Evolutionary conservation across 1,139 yeast species (phyloP), one percentile per base, ranked within the genome.

Genomic region (Keqinozyma sinolaborantium): DNA sequence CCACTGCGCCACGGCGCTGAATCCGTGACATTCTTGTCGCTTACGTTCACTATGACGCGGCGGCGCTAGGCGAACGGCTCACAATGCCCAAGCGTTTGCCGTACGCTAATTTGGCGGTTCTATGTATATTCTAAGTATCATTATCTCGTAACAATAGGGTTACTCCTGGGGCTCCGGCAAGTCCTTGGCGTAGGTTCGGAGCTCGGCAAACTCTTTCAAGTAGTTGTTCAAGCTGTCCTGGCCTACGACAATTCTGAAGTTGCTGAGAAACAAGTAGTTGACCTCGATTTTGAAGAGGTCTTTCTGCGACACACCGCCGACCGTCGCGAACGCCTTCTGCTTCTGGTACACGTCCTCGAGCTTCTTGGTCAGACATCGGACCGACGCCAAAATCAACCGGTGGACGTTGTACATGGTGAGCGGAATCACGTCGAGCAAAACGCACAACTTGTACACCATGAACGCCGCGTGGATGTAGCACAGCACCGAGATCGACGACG

Each of bases 1-100:
- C 95, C 95, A 79, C 95, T 85, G 95, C 95, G 95, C 92, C 94
- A 84, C 88, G 78, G 79, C 84, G 86, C 85, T 67, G 36, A 36
- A 25, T 18, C 21, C 21, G 21, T 18, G 21, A 18, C 10, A 7
- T 7, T 18, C 10, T 18, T 18, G 21, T 18, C 21, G 21, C 21
- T 10, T n/a, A n/a, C n/a, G n/a, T n/a, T n/a, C n/a, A n/a, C n/a
- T n/a, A n/a, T n/a, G n/a, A n/a, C n/a, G n/a, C n/a, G n/a, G n/a
- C n/a, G n/a, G n/a, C n/a, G n/a, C n/a, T n/a, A n/a, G n/a, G n/a
- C n/a, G n/a, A n/a, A n/a, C n/a, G n/a, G n/a, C n/a, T n/a, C n/a
- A n/a, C n/a, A n/a, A n/a, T n/a, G n/a, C n/a, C n/a, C n/a, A n/a
- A n/a, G n/a, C n/a, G n/a, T n/a, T n/a, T n/a, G n/a, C n/a, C n/a